phyloP scores from a whole-genome alignment of 148 eudicot genomes.

The Talinum fruticosum region DNA sequence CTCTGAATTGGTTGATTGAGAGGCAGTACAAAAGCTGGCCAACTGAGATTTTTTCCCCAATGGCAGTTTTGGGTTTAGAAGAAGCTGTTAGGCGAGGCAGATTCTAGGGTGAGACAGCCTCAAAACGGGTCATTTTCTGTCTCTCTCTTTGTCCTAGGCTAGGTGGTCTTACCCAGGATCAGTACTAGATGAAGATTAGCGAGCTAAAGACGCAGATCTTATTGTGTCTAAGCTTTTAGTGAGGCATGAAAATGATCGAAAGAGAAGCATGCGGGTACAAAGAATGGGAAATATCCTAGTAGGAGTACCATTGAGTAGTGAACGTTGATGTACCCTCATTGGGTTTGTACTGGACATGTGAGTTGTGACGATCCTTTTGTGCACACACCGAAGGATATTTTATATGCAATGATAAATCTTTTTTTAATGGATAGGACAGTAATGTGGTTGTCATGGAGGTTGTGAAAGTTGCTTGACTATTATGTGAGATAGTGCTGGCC shows the following conservation, averaged over 20 bases:
- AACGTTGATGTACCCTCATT: background rate
- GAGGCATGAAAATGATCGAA: background rate
- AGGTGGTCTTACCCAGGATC: background rate
- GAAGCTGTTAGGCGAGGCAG: background rate
- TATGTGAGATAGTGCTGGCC: background rate
- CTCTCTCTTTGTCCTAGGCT: background rate
- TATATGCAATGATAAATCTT: background rate
- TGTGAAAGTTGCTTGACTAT: slow-evolving; percentile 3
- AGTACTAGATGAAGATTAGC: background rate
- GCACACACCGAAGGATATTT: background rate
- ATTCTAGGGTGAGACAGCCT: background rate
- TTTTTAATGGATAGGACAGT: background rate
- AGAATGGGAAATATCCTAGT: background rate
- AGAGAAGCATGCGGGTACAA: background rate
- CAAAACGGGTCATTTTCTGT: background rate
- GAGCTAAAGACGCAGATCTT: background rate
- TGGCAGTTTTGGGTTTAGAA: background rate
- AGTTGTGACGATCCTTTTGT: background rate
- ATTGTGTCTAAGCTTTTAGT: background rate
- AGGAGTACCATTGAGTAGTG: background rate
- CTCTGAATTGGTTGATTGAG: slow-evolving; percentile 3
- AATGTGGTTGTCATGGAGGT: background rate
- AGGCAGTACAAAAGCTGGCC: background rate
- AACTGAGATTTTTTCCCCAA: background rate
- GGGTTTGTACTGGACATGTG: background rate